These are phyloP conservation scores for Trematosphaeria pertusa DNA, from an alignment of 2,329 filamentous ascomycete genomes.

Conservation along the genomic window DNA sequence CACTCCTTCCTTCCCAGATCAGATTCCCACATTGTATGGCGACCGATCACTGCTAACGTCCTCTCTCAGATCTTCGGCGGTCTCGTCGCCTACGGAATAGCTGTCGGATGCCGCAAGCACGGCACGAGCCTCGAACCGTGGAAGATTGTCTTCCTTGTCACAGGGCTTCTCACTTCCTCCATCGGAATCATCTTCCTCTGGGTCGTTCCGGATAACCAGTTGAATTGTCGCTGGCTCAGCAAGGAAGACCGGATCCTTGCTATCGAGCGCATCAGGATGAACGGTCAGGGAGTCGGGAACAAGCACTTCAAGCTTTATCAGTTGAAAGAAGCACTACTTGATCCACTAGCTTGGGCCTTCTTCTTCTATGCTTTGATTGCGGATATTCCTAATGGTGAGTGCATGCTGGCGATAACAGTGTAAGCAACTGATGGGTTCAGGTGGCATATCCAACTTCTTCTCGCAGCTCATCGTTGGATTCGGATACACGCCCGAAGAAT, in stretches of 20 bases:
- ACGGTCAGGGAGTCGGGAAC: conserved; percentile 77
- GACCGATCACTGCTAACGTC: no score
- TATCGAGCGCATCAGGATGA: conserved; percentile 73
- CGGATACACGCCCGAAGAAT: conserved; percentile 68
- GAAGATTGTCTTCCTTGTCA: conserved; percentile 65
- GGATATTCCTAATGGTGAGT: conserved; percentile 63
- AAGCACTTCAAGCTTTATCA: conserved; percentile 74
- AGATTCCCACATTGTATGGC: no score
- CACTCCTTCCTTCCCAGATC: neutral
- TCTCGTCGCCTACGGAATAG: conserved; percentile 68
- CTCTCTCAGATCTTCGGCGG: conserved; percentile 70
- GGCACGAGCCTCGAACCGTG: conserved; percentile 67
- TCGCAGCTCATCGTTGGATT: conserved; percentile 68
- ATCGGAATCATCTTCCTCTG: conserved; percentile 55
- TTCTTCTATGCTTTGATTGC: conserved; percentile 63
- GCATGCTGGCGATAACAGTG: neutral
- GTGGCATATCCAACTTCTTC: conserved; percentile 67
- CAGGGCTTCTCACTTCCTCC: conserved; percentile 51
- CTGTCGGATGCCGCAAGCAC: conserved; percentile 60
- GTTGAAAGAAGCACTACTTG: conserved; percentile 63
- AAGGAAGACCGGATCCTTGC: conserved; percentile 72
- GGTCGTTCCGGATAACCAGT: conserved; percentile 64
- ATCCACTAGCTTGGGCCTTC: conserved; percentile 68
- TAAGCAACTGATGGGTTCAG: conserved; percentile 21
- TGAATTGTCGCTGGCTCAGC: conserved; percentile 68